Percentiles rank a stretch among this genome's conserved stretches.
phyloP scores from a whole-genome alignment of 345 rosid genomes.

The Lepidium africanum region DNA sequence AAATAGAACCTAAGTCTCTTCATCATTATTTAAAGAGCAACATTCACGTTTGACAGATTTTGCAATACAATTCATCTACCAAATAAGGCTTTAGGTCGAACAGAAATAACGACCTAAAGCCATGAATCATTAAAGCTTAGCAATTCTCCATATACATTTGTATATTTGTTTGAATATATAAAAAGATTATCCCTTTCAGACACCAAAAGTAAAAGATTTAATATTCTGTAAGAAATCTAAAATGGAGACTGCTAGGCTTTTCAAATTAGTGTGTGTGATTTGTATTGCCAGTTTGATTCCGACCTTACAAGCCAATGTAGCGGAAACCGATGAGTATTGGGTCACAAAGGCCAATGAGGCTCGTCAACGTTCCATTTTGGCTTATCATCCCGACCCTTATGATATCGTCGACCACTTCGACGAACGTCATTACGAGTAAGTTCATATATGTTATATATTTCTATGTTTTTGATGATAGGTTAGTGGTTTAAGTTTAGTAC shows the following conservation, averaged over 20 bases:
- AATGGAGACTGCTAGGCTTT: constrained; percentile 30
- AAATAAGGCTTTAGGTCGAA: constrained; percentile 17
- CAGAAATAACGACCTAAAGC: constrained; percentile 14
- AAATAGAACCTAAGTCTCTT: constrained; percentile 3
- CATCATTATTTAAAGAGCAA: constrained; percentile 23
- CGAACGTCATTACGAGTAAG: constrained; percentile 23
- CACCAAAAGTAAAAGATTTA: neutral
- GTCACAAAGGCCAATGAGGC: constrained; percentile 32
- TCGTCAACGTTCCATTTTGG: constrained; percentile 9
- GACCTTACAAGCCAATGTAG: constrained; percentile 30
- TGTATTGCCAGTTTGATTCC: constrained; percentile 31
- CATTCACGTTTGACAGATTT: constrained; percentile 8
- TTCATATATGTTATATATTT: neutral
- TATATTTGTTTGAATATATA: constrained; percentile 1
- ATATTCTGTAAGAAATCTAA: neutral
- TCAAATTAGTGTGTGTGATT: constrained; percentile 21
- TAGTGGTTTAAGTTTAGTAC: too few species aligned
- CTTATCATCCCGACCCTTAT: constrained; percentile 43
- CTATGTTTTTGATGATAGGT: too few species aligned
- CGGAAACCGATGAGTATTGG: constrained; percentile 57
- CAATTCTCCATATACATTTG: constrained; percentile 20
- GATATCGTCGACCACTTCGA: constrained; percentile 42
- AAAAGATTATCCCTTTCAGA: constrained; percentile 18
- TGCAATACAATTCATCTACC: constrained; percentile 23
- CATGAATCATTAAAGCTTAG: constrained; percentile 25